phyloP scores from a whole-genome alignment of 208 protist species.

The Jaenimonas drosophilae region DNA sequence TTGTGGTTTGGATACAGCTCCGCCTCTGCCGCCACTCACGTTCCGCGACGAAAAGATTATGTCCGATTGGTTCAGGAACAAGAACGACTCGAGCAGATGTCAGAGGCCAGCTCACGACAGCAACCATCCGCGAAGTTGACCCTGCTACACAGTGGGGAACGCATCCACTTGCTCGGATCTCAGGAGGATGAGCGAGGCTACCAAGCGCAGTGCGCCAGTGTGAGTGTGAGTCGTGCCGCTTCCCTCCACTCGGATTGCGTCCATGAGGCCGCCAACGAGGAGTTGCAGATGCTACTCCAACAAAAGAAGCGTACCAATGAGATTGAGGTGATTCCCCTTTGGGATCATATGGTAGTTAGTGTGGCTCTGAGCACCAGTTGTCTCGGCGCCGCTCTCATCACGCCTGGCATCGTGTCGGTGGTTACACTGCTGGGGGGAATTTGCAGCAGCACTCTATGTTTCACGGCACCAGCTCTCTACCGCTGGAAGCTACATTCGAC shows the following conservation, averaged over 20 bases:
- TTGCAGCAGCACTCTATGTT: conserved; percentile 56
- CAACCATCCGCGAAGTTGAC: no score
- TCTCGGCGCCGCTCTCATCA: conserved; percentile 33
- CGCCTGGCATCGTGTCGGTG: conserved; percentile 44
- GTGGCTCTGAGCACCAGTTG: conserved; percentile 34
- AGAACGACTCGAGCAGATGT: conserved; percentile 19
- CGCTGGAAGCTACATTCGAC: conserved; percentile 35
- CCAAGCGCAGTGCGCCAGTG: no score
- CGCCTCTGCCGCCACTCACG: conserved; percentile 47
- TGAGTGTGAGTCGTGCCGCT: no score
- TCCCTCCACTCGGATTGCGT: not conserved
- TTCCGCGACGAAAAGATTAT: conserved; percentile 36
- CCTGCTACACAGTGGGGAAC: no score
- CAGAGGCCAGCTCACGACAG: no score
- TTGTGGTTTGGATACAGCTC: conserved; percentile 66
- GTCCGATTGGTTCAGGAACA: conserved; percentile 19
- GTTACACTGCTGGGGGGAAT: conserved; percentile 47
- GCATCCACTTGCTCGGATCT: no score
- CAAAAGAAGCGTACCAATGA: conserved; percentile 15
- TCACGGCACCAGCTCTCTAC: conserved; percentile 51
- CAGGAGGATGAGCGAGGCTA: no score
- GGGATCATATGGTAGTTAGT: conserved; percentile 57
- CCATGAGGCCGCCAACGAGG: not conserved
- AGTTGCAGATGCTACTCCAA: conserved; percentile 7
- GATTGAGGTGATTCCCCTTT: conserved; percentile 25